These are phyloP conservation scores for Colletotrichum tropicale DNA, from an alignment of 2,329 filamentous ascomycete genomes.

Conservation along the genomic window DNA sequence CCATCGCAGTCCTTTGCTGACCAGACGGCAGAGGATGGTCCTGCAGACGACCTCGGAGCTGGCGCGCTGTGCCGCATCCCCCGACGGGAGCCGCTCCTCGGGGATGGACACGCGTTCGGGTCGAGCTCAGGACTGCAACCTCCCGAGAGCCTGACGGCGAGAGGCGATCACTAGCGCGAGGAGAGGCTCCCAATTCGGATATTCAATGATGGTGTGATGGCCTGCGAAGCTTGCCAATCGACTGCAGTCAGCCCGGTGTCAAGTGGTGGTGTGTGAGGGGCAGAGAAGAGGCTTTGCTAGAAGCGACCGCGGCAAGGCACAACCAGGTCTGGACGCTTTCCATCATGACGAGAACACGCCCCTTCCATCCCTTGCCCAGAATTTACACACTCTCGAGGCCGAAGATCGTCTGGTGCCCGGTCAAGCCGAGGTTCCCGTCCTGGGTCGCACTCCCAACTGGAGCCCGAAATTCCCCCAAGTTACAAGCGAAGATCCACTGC, in stretches of 20 bases:
- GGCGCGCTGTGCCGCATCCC: background rate
- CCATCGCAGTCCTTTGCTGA: background rate
- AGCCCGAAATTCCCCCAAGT: background rate
- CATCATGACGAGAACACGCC: background rate
- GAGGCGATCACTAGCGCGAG: background rate
- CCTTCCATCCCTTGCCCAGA: too few species aligned
- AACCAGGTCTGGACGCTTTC: rapidly evolving
- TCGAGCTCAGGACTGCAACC: background rate
- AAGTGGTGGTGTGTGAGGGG: too few species aligned
- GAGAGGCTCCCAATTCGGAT: rapidly evolving
- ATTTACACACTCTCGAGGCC: too few species aligned
- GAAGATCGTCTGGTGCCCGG: background rate
- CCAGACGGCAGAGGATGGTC: background rate
- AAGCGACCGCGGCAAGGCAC: background rate
- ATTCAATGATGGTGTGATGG: background rate
- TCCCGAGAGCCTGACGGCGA: background rate
- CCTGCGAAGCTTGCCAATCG: background rate
- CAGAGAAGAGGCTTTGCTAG: background rate
- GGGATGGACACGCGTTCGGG: background rate
- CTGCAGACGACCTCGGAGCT: background rate
- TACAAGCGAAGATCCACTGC: background rate
- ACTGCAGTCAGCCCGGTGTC: too few species aligned
- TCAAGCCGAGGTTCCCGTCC: background rate
- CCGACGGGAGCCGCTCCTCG: background rate
- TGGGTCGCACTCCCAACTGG: background rate